These are phyloP conservation scores for Lizonia empirigonia DNA, from an alignment of 2,329 filamentous ascomycete species.

Conservation along the genomic window DNA sequence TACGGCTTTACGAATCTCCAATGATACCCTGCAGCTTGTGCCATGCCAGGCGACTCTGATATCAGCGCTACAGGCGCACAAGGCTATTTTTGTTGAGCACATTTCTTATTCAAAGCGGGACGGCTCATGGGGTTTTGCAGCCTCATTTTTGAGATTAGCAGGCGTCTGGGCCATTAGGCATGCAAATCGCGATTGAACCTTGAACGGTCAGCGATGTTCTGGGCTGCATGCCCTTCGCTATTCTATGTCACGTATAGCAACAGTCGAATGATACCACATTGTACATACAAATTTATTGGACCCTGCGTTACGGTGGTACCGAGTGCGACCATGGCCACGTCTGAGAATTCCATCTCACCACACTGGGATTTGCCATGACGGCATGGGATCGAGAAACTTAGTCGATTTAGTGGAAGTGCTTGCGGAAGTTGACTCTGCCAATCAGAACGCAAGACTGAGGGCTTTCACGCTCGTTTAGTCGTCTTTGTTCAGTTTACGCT, in stretches of 20 bases:
- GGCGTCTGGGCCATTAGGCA: constrained; percentile 6
- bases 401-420: neutral
- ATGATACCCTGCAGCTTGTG: constrained; percentile 14
- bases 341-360: neutral
- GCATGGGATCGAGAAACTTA: neutral
- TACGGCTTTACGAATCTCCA: constrained; percentile 6
- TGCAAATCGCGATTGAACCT: neutral
- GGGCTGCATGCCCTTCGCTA: neutral
- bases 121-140: neutral
- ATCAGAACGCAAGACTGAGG: neutral
- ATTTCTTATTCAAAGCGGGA: neutral
- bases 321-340: neutral
- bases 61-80: constrained; percentile 11
- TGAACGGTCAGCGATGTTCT: neutral
- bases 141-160: constrained; percentile 4
- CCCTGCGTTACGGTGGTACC: neutral
- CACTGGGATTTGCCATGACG: neutral
- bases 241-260: neutral
- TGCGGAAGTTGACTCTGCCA: neutral
- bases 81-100: neutral
- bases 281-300: neutral
- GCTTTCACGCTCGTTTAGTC: neutral
- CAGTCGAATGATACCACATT: neutral
- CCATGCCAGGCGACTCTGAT: constrained; percentile 1
- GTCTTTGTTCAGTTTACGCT: neutral